A percentile compares a stretch with the other conserved stretches of the same genome.
Evolutionary conservation across 1,284 basidiomycete genomes (phyloP).

Genomic region (Sanguinoderma infundibulare): DNA sequence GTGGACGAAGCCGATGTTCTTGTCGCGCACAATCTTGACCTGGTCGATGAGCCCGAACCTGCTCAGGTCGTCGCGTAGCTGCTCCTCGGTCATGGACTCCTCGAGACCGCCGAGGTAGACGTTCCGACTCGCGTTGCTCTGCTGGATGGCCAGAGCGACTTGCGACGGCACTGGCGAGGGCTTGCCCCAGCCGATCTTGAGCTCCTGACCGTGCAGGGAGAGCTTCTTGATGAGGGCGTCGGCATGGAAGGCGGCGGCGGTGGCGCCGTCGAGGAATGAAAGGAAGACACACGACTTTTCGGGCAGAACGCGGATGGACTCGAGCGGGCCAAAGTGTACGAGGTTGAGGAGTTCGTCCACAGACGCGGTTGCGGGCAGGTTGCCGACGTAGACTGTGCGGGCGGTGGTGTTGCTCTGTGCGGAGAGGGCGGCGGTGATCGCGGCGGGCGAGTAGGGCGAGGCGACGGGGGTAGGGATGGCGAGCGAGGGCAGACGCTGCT

Average conservation of each 20-base stretch:
- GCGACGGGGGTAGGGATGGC: constrained; percentile 62
- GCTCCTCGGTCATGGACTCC: constrained; percentile 87
- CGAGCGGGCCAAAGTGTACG: constrained; percentile 97
- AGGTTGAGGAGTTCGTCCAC: constrained; percentile 98
- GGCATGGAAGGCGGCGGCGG: constrained; percentile 93
- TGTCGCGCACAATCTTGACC: constrained; percentile 97
- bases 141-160: constrained; percentile 85
- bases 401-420: constrained; percentile 68
- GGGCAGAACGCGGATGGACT: constrained; percentile 93
- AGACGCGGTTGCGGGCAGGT: constrained; percentile 93
- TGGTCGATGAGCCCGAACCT: constrained; percentile 96
- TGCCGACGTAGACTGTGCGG: constrained; percentile 97
- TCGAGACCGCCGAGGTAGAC: constrained; percentile 94
- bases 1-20: constrained; percentile 97
- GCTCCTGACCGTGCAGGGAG: constrained; percentile 87
- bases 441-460: constrained; percentile 71
- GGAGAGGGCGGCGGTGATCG: constrained; percentile 66
- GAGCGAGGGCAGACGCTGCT: constrained; percentile 64
- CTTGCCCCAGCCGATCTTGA: constrained; percentile 97
- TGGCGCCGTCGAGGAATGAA: constrained; percentile 91
- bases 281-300: constrained; percentile 99
- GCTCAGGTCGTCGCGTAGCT: constrained; percentile 83
- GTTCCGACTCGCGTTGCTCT: constrained; percentile 90
- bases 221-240: constrained; percentile 94
- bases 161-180: constrained; percentile 85